These are phyloP conservation scores for Podila horticola DNA, from an alignment of 192 early-diverging fungal species.

Conservation along the genomic window DNA sequence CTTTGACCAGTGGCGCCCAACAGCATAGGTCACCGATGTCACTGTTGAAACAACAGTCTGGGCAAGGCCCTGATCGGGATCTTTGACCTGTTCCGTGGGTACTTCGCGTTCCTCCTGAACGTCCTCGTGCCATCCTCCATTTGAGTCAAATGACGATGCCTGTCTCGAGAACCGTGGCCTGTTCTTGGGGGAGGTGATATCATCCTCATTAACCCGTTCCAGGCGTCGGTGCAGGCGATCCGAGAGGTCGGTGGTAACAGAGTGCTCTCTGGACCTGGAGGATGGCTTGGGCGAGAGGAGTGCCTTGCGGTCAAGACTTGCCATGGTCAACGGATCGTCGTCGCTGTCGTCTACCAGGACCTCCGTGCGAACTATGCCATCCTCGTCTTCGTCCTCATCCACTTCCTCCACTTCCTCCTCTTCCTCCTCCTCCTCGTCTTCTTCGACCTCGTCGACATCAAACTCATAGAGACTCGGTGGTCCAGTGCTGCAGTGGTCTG, in stretches of 20 bases:
- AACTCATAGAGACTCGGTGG: conserved; percentile 47
- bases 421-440: conserved; percentile 13
- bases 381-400: conserved; percentile 3
- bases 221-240: conserved; percentile 31
- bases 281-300: conserved; percentile 1
- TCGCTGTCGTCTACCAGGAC: conserved; percentile 7
- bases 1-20: conserved; percentile 57
- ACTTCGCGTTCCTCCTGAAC: conserved; percentile 17
- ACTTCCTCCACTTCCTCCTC: background rate
- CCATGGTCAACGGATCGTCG: conserved; percentile 1
- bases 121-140: conserved; percentile 28
- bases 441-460: conserved; percentile 13
- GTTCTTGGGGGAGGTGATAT: background rate
- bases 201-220: conserved; percentile 6
- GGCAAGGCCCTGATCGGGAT: conserved; percentile 18
- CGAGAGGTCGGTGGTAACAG: conserved; percentile 13
- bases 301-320: background rate
- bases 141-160: conserved; percentile 32
- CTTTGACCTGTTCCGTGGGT: background rate
- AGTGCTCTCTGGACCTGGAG: background rate
- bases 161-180: conserved; percentile 20
- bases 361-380: background rate
- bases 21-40: conserved; percentile 51
- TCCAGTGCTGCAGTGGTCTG: conserved; percentile 50
- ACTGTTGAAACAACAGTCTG: conserved; percentile 36